Conservation (phyloP, 2,329 filamentous ascomycete genomes). For the Sporothrix pallida region DNA sequence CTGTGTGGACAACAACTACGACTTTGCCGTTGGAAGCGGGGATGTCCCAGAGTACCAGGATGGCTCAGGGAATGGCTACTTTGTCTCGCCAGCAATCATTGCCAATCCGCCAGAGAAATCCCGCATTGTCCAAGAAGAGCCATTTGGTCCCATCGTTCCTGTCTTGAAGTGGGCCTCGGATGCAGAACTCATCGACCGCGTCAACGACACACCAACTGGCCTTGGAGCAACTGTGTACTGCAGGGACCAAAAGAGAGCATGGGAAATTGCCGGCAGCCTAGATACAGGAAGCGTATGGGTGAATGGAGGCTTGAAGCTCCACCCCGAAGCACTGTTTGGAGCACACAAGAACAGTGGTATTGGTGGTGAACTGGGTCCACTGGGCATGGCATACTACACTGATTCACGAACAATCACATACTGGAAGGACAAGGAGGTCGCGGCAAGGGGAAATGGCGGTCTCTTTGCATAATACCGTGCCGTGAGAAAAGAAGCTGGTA, state of each 20-base stretch:
- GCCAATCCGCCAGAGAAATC: background rate
- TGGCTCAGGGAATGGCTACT: background rate
- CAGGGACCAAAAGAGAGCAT: background rate
- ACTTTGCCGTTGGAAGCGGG: background rate
- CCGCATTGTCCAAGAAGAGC: background rate
- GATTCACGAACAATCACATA: background rate
- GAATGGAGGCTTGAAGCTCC: background rate
- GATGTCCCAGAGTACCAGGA: background rate
- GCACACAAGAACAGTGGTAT: background rate
- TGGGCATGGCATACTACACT: background rate
- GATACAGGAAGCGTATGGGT: background rate
- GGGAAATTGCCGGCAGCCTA: background rate
- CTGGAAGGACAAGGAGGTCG: background rate
- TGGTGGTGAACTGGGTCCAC: background rate
- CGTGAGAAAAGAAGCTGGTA: too few relatives aligned
- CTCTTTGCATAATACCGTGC: background rate
- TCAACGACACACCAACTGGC: background rate
- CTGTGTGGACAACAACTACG: background rate
- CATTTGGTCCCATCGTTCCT: background rate
- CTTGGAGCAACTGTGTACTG: background rate
- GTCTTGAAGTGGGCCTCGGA: background rate
- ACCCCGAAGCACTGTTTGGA: background rate
- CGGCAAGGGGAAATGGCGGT: background rate
- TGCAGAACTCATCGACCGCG: background rate
- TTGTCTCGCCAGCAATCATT: background rate